Conservation (phyloP, 2,329 filamentous ascomycete species). For the Exophiala calicioides region DNA sequence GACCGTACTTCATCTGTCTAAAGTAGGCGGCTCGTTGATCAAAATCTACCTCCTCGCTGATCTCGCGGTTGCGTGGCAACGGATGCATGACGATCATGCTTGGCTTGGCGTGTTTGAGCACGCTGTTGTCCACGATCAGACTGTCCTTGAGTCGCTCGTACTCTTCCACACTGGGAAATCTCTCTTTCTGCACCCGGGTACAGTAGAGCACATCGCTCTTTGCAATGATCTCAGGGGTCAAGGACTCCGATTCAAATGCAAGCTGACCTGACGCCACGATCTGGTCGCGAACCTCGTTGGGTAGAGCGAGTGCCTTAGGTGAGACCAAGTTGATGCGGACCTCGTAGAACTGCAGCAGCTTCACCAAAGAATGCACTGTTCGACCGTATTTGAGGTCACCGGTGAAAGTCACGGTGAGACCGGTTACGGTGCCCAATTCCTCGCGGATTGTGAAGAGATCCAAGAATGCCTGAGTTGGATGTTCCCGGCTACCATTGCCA, state of each 20-base stretch:
- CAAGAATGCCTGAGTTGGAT: constrained; percentile 95
- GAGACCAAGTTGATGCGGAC: constrained; percentile 90
- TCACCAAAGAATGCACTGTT: constrained; percentile 91
- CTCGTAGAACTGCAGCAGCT: constrained; percentile 92
- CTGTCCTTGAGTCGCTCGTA: constrained; percentile 87
- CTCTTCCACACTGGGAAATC: constrained; percentile 76
- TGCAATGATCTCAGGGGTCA: constrained; percentile 84
- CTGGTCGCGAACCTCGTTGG: constrained; percentile 69
- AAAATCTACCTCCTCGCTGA: constrained; percentile 94
- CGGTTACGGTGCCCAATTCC: constrained; percentile 92
- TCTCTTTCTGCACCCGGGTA: constrained; percentile 94
- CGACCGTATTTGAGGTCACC: constrained; percentile 92
- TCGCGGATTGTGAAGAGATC: constrained; percentile 98
- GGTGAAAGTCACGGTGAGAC: constrained; percentile 91
- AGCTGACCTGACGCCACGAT: constrained; percentile 76
- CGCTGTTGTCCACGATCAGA: constrained; percentile 86
- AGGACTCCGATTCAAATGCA: constrained; percentile 69
- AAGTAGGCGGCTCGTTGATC: constrained; percentile 97
- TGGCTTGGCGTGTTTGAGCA: constrained; percentile 86
- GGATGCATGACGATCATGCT: constrained; percentile 96
- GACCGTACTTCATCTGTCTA: constrained; percentile 95
- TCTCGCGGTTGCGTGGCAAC: constrained; percentile 87
- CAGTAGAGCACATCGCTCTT: constrained; percentile 93
- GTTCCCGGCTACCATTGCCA: constrained; percentile 92
- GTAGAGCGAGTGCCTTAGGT: constrained; percentile 75